Evolutionary conservation across 306 rosid genomes (phyloP).

Genomic region (Vachellia collinsii): DNA sequence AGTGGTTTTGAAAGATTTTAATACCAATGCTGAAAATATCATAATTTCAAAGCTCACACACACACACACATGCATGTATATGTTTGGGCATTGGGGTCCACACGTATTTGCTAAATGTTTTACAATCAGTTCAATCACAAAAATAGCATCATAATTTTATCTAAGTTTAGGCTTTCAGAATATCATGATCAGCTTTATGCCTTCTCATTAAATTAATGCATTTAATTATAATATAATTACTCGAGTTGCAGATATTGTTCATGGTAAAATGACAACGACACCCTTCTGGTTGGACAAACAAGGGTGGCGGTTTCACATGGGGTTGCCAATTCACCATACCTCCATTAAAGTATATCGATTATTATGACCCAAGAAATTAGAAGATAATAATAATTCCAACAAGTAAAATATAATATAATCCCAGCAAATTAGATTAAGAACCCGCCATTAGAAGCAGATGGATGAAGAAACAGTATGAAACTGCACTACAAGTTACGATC

Average conservation of each 20-base stretch:
- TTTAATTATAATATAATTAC: not conserved
- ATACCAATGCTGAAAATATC: not conserved
- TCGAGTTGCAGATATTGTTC: not conserved
- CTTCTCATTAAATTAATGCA: not conserved
- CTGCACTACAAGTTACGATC: not conserved
- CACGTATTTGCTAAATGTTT: not conserved
- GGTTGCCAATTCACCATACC: too few relatives aligned
- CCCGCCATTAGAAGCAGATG: slow-evolving; percentile 9
- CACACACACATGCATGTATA: not conserved
- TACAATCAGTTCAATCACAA: not conserved
- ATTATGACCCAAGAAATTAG: too few relatives aligned
- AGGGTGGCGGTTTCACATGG: slow-evolving; percentile 13
- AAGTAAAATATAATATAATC: too few relatives aligned
- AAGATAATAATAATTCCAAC: too few relatives aligned
- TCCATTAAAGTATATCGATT: too few relatives aligned
- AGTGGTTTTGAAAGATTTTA: not conserved
- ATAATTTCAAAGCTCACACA: not conserved
- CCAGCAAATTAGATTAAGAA: not conserved
- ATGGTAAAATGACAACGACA: not conserved
- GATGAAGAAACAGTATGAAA: not conserved
- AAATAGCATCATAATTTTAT: not conserved
- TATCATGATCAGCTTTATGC: too few relatives aligned
- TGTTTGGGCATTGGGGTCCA: not conserved
- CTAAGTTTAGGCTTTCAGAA: not conserved
- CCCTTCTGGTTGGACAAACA: not conserved